These are phyloP conservation scores for Picea glauca DNA, from an alignment of 75 land plant genomes.

Conservation along the genomic window DNA sequence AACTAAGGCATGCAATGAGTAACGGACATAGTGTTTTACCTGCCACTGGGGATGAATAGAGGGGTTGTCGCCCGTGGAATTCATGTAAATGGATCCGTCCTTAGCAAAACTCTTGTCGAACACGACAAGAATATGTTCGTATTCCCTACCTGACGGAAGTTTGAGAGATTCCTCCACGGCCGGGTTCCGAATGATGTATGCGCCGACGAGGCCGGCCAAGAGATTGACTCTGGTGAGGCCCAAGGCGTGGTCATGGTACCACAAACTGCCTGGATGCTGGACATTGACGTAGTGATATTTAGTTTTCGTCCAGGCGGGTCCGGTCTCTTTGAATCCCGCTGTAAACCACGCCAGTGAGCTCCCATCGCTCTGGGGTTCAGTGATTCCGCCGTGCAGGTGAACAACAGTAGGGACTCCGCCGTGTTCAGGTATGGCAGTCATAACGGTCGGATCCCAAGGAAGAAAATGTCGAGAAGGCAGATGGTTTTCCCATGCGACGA, in stretches of 20 bases:
- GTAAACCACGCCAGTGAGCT: slow-evolving; percentile 71
- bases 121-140: slow-evolving; percentile 22
- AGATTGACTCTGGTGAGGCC: slow-evolving; percentile 72
- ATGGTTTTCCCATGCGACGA: slow-evolving; percentile 37
- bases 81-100: slow-evolving; percentile 37
- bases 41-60: slow-evolving; percentile 47
- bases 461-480: slow-evolving; percentile 63
- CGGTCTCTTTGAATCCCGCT: slow-evolving; percentile 29
- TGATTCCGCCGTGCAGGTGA: slow-evolving; percentile 77
- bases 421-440: slow-evolving; percentile 34
- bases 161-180: slow-evolving; percentile 11
- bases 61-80: slow-evolving; percentile 27
- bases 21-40: not conserved
- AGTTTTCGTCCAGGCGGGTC: slow-evolving; percentile 25
- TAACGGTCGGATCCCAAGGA: slow-evolving; percentile 60
- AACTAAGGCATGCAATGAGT: too few species aligned
- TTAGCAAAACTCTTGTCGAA: slow-evolving; percentile 20
- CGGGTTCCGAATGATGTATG: slow-evolving; percentile 28
- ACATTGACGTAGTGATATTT: slow-evolving; percentile 18
- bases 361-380: slow-evolving; percentile 61
- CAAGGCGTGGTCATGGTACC: slow-evolving; percentile 89
- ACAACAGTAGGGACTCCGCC: slow-evolving; percentile 68
- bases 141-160: slow-evolving; percentile 20
- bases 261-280: slow-evolving; percentile 46
- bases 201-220: slow-evolving; percentile 64